Conservation (phyloP, 495 filamentous ascomycete genomes). For the Barbatosphaeria neglecta region DNA sequence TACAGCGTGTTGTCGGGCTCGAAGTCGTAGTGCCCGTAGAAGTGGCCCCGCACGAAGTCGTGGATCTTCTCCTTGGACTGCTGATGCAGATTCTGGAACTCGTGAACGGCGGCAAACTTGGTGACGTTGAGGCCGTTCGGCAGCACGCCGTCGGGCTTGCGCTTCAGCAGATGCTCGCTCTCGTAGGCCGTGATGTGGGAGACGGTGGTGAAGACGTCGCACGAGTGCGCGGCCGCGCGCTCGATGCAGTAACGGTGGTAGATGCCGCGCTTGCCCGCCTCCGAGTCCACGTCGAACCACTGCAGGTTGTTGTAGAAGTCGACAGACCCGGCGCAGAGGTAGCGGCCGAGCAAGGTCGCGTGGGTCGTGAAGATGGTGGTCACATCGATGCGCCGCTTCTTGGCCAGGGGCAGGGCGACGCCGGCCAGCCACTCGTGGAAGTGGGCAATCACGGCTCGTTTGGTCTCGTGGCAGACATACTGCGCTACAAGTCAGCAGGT, state of each 20-base stretch:
- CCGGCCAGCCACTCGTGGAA: slow-evolving; percentile 99
- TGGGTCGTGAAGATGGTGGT: slow-evolving; percentile 99
- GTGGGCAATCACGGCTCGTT: slow-evolving; percentile 84
- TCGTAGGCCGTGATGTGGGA: slow-evolving; percentile 98
- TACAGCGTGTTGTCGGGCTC: slow-evolving; percentile 96
- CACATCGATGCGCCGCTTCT: slow-evolving; percentile 87
- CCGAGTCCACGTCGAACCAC: slow-evolving; percentile 90
- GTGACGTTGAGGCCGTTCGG: slow-evolving; percentile 97
- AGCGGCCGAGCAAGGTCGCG: slow-evolving; percentile 85
- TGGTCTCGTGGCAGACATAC: slow-evolving; percentile 88
- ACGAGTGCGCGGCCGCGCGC: slow-evolving; percentile 77
- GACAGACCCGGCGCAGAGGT: slow-evolving; percentile 92
- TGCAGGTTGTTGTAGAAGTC: slow-evolving; percentile 99
- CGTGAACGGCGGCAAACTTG: slow-evolving; percentile 96
- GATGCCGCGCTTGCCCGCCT: slow-evolving; percentile 95
- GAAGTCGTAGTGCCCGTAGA: slow-evolving; percentile 97
- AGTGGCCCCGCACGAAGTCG: slow-evolving; percentile 95
- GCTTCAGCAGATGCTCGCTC: slow-evolving; percentile 92
- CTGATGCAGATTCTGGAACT: slow-evolving; percentile 97
- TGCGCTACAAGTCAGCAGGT: slow-evolving; percentile 19
- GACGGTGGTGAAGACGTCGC: slow-evolving; percentile 96
- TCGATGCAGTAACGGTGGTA: slow-evolving; percentile 99
- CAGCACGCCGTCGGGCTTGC: slow-evolving; percentile 91
- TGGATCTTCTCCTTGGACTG: slow-evolving; percentile 95
- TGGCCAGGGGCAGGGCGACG: slow-evolving; percentile 86